Percentiles rank a stretch among this genome's conserved stretches.
Conservation (phyloP, 495 filamentous ascomycete genomes). For the Daldinia childiae region DNA sequence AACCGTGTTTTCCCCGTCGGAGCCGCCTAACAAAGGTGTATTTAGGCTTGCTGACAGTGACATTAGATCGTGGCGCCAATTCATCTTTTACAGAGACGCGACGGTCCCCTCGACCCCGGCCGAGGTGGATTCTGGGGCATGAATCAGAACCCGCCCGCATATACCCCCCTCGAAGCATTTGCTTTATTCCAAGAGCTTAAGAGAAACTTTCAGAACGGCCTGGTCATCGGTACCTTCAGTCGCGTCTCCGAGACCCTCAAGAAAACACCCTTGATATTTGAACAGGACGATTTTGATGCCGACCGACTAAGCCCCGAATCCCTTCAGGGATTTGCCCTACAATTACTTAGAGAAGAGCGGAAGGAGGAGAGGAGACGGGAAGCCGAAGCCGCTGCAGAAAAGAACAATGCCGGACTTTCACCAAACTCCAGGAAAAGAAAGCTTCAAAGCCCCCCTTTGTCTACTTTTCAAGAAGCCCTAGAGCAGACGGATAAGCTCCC, state of each 20-base stretch:
- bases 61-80: slow-evolving; percentile 62
- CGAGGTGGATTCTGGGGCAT: slow-evolving; percentile 65
- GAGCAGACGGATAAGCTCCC: slow-evolving; percentile 73
- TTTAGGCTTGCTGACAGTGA: slow-evolving; percentile 36
- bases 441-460: slow-evolving; percentile 69
- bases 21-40: slow-evolving; percentile 20
- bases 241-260: slow-evolving; percentile 78
- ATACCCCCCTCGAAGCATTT: slow-evolving; percentile 87
- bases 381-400: slow-evolving; percentile 47
- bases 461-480: slow-evolving; percentile 69
- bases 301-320: slow-evolving; percentile 79
- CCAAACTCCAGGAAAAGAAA: slow-evolving; percentile 76
- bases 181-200: slow-evolving; percentile 86
- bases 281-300: slow-evolving; percentile 73
- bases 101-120: slow-evolving; percentile 64
- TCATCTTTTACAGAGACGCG: slow-evolving; percentile 58
- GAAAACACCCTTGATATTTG: slow-evolving; percentile 72
- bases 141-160: slow-evolving; percentile 66
- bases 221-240: slow-evolving; percentile 70
- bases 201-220: slow-evolving; percentile 64
- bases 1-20: slow-evolving; percentile 26
- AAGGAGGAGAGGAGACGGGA: slow-evolving; percentile 58
- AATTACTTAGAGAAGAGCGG: slow-evolving; percentile 72
- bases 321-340: slow-evolving; percentile 78
- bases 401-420: slow-evolving; percentile 48